Evolutionary conservation across 257 asterid species (phyloP).

Genomic region (Ligustrum vulgare): DNA sequence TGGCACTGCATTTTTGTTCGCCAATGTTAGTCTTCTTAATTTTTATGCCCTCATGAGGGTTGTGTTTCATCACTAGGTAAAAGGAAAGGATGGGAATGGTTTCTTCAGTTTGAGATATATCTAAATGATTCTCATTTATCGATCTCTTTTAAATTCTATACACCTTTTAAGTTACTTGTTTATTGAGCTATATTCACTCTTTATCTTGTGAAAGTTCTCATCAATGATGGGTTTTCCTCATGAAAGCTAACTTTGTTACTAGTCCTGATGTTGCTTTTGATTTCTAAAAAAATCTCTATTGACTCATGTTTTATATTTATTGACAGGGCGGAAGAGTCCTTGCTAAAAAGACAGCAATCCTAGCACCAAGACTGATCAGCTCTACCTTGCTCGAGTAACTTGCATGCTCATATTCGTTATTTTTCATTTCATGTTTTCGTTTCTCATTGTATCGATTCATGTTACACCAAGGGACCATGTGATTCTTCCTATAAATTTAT

Average conservation of each 20-base stretch:
- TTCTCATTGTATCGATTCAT: slow-evolving; percentile 22
- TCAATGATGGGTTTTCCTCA: background rate
- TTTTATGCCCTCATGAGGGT: too few species aligned
- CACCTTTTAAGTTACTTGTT: too few species aligned
- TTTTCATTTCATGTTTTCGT: slow-evolving; percentile 16
- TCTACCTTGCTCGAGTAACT: slow-evolving; percentile 90
- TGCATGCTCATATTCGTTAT: slow-evolving; percentile 18
- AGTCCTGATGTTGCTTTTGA: slow-evolving; percentile 7
- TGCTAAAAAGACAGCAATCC: slow-evolving; percentile 58
- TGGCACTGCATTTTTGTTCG: too few species aligned
- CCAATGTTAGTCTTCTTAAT: too few species aligned
- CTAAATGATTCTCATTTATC: too few species aligned
- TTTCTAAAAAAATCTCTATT: slow-evolving; percentile 12
- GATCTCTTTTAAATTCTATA: too few species aligned
- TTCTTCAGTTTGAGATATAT: too few species aligned
- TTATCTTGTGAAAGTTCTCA: too few species aligned
- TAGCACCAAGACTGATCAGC: slow-evolving; percentile 89
- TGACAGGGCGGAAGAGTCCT: slow-evolving; percentile 86
- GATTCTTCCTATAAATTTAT: too few species aligned
- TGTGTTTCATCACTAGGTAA: too few species aligned
- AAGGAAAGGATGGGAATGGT: too few species aligned
- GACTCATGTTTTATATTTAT: slow-evolving; percentile 14
- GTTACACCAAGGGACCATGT: slow-evolving; percentile 66
- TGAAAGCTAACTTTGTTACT: background rate
- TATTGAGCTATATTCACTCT: too few species aligned